Percentiles rank a stretch among this genome's conserved stretches.
Evolutionary conservation across 192 early-diverging fungal genomes (phyloP).

Genomic region (Gryganskiella cystojenkinii): DNA sequence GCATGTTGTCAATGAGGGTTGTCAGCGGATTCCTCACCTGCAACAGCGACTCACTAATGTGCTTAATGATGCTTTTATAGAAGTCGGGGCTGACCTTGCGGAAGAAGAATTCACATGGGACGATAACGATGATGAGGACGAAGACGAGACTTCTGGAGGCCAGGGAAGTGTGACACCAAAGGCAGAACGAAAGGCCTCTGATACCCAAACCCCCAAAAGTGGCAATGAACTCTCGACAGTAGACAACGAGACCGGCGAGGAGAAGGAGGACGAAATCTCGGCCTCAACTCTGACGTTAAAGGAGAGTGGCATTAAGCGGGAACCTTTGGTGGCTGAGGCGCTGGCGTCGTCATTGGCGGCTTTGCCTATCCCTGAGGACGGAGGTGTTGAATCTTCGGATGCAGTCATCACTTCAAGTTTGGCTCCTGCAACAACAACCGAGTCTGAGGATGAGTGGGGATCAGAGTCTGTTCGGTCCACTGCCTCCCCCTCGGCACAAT

Average conservation of each 20-base stretch:
- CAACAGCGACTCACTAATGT: too few relatives aligned
- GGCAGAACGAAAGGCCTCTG: slow-evolving; percentile 18
- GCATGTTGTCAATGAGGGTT: not conserved
- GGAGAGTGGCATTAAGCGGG: slow-evolving; percentile 16
- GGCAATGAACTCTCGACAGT: slow-evolving; percentile 4
- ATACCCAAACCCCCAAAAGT: slow-evolving; percentile 22
- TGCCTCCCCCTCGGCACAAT: slow-evolving; percentile 16
- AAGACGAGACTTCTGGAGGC: slow-evolving; percentile 14
- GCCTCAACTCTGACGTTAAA: not conserved
- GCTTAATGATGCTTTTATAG: too few relatives aligned
- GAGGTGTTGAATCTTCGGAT: not conserved
- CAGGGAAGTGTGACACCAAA: slow-evolving; percentile 48
- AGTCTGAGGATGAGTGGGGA: slow-evolving; percentile 42
- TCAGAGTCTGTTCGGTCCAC: slow-evolving; percentile 26
- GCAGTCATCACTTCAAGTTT: not conserved
- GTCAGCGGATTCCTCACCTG: too few relatives aligned
- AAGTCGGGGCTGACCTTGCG: slow-evolving; percentile 34
- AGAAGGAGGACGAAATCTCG: not conserved
- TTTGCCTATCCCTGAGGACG: slow-evolving; percentile 24
- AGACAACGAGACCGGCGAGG: too few relatives aligned
- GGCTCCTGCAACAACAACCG: too few relatives aligned
- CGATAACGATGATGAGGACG: slow-evolving; percentile 43
- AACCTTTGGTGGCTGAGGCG: slow-evolving; percentile 42
- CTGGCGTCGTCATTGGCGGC: slow-evolving; percentile 33
- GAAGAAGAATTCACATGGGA: slow-evolving; percentile 53